A percentile compares a stretch with the other conserved stretches of the same genome.
These are phyloP conservation scores for Sugiyamaella boreocaroliniensis DNA, from an alignment of 805 yeast genomes.

Conservation along the genomic window DNA sequence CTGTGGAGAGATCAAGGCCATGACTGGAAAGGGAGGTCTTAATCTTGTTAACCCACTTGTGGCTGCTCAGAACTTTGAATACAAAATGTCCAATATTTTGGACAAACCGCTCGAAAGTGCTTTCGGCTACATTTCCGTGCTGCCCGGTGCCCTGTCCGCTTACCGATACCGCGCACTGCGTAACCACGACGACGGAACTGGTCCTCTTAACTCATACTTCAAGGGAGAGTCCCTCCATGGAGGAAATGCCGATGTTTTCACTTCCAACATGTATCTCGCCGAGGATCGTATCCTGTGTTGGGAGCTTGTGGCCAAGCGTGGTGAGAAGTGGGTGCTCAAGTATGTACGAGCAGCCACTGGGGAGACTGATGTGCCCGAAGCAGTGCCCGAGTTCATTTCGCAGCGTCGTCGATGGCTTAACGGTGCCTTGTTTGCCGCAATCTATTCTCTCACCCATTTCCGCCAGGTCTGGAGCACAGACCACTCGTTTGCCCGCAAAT, in stretches of 20 bases:
- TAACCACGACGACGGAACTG: slow-evolving; percentile 84
- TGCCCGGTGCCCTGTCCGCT: slow-evolving; percentile 95
- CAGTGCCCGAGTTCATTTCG: slow-evolving; percentile 86
- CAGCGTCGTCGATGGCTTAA: slow-evolving; percentile 98
- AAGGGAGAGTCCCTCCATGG: slow-evolving; percentile 70
- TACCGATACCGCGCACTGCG: slow-evolving; percentile 82
- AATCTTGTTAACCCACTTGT: slow-evolving; percentile 84
- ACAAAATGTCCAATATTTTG: slow-evolving; percentile 91
- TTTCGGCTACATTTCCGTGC: slow-evolving; percentile 87
- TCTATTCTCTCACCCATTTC: slow-evolving; percentile 81
- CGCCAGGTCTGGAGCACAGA: slow-evolving; percentile 81
- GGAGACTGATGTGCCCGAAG: slow-evolving; percentile 95
- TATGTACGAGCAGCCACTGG: slow-evolving; percentile 91
- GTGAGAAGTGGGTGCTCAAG: slow-evolving; percentile 81
- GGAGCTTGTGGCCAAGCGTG: slow-evolving; percentile 84
- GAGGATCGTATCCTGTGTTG: slow-evolving; percentile 95
- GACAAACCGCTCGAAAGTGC: slow-evolving; percentile 91
- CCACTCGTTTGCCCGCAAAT: slow-evolving; percentile 74
- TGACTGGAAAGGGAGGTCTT: slow-evolving; percentile 83
- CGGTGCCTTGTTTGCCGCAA: slow-evolving; percentile 96
- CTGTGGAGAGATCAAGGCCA: slow-evolving; percentile 94
- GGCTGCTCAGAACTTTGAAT: slow-evolving; percentile 94
- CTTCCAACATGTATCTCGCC: slow-evolving; percentile 95
- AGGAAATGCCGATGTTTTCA: slow-evolving; percentile 69
- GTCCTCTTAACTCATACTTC: slow-evolving; percentile 84